phyloP scores from a whole-genome alignment of 1,284 basidiomycete genomes.

The Rhodotorula sp. region DNA sequence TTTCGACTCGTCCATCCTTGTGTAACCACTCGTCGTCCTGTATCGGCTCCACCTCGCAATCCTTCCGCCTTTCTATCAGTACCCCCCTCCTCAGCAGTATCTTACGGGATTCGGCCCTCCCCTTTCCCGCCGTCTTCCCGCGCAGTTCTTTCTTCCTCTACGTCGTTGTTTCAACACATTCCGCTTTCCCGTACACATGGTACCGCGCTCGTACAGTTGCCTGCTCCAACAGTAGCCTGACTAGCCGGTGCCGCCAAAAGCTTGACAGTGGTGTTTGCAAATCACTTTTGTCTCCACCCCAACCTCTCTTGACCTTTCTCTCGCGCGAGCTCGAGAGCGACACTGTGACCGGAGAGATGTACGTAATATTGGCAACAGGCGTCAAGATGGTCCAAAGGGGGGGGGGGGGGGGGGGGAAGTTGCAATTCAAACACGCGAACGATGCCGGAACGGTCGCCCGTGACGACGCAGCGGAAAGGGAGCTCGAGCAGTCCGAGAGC shows the following conservation, averaged over 20 bases:
- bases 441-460: slow-evolving; percentile 75
- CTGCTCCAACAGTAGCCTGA: neutral
- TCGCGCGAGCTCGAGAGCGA: neutral
- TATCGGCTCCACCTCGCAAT: neutral
- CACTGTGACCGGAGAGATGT: no score
- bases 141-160: neutral
- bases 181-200: neutral
- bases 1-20: slow-evolving; percentile 20
- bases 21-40: slow-evolving; percentile 5
- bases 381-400: neutral
- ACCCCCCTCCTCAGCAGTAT: neutral
- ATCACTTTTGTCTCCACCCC: neutral
- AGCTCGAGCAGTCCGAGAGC: slow-evolving; percentile 76
- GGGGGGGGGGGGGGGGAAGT: neutral
- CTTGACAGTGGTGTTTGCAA: neutral
- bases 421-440: slow-evolving; percentile 64
- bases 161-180: neutral
- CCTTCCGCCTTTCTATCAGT: neutral
- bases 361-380: neutral
- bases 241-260: neutral
- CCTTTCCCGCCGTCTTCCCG: neutral
- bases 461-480: slow-evolving; percentile 82
- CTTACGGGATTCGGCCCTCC: neutral
- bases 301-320: neutral
- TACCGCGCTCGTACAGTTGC: neutral